These are phyloP conservation scores for Hypoxylon sp. DNA, from an alignment of 2,329 filamentous ascomycete genomes.

Conservation along the genomic window DNA sequence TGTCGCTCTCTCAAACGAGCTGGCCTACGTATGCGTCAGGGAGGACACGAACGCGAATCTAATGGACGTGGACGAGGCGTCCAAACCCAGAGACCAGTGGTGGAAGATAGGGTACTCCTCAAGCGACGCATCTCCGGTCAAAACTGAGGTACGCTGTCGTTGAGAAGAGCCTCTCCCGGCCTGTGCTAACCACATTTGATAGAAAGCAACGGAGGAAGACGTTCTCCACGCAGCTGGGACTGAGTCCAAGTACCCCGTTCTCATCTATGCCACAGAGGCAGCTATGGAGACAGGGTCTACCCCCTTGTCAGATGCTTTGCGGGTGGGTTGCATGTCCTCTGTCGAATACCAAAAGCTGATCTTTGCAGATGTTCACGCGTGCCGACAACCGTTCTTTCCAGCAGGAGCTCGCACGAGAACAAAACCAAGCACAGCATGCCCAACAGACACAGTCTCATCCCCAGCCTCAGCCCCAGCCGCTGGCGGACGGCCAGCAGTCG, in stretches of 20 bases:
- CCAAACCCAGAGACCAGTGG: constrained; percentile 58
- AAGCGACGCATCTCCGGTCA: constrained; percentile 52
- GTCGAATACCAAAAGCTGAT: constrained; percentile 3
- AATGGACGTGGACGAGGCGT: constrained; percentile 51
- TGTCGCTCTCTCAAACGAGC: constrained; percentile 55
- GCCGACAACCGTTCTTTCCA: constrained; percentile 62
- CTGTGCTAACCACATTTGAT: constrained; percentile 30
- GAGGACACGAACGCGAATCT: constrained; percentile 51
- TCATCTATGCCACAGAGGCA: constrained; percentile 63
- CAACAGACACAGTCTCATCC: constrained; percentile 7
- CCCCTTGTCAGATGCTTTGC: constrained; percentile 51
- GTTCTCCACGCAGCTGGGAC: constrained; percentile 57
- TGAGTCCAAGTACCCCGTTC: constrained; percentile 56
- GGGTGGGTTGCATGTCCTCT: constrained; percentile 41
- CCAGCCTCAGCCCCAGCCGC: too few relatives aligned
- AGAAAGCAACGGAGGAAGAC: constrained; percentile 58
- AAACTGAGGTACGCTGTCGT: constrained; percentile 54
- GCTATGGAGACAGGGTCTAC: constrained; percentile 50
- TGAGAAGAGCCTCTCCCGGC: neutral
- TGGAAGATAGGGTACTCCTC: constrained; percentile 60
- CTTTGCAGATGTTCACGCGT: constrained; percentile 56
- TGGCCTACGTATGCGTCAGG: constrained; percentile 60
- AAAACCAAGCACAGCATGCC: constrained; percentile 37
- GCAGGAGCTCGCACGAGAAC: constrained; percentile 56
- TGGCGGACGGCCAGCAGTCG: constrained; percentile 8